Percentiles rank a stretch among this genome's conserved stretches.
These are phyloP conservation scores for Colletotrichum euphorbiae DNA, from an alignment of 2,329 filamentous ascomycete species.

Conservation along the genomic window DNA sequence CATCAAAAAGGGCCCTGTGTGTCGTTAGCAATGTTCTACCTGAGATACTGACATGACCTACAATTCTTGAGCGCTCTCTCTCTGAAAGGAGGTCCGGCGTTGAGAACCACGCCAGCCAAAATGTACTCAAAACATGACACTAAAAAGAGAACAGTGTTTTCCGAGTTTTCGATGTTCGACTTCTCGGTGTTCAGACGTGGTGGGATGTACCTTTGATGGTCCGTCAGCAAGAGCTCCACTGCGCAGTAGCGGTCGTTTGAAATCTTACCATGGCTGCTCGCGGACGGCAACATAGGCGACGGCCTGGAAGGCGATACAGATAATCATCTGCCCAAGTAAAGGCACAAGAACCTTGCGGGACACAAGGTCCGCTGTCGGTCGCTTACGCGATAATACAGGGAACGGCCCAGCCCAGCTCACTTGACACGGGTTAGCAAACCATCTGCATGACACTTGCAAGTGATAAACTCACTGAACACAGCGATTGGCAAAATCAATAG, in stretches of 20 bases:
- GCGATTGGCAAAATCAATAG: slow-evolving; percentile 94
- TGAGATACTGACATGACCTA: slow-evolving; percentile 56
- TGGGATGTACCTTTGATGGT: slow-evolving; percentile 73
- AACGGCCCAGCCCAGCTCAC: slow-evolving; percentile 96
- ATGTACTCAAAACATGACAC: slow-evolving; percentile 96
- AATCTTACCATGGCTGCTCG: slow-evolving; percentile 78
- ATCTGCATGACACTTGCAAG: not conserved
- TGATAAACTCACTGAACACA: slow-evolving; percentile 78
- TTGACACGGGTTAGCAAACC: slow-evolving; percentile 44
- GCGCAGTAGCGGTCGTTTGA: not conserved
- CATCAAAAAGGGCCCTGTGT: slow-evolving; percentile 81
- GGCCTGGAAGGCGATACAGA: slow-evolving; percentile 83
- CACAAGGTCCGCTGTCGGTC: slow-evolving; percentile 91
- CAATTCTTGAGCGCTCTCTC: slow-evolving; percentile 83
- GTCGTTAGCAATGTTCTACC: slow-evolving; percentile 30
- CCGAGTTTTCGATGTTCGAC: slow-evolving; percentile 88
- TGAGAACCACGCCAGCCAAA: slow-evolving; percentile 87
- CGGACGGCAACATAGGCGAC: slow-evolving; percentile 80
- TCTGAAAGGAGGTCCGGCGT: slow-evolving; percentile 90
- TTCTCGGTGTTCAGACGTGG: slow-evolving; percentile 82
- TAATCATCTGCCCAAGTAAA: slow-evolving; percentile 85
- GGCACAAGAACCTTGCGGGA: slow-evolving; percentile 92
- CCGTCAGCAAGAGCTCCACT: slow-evolving; percentile 36
- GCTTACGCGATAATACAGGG: slow-evolving; percentile 80
- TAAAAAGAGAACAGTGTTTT: slow-evolving; percentile 92